Conservation (phyloP, 2,329 filamentous ascomycete genomes). For the Teratosphaeria nubilosa region DNA sequence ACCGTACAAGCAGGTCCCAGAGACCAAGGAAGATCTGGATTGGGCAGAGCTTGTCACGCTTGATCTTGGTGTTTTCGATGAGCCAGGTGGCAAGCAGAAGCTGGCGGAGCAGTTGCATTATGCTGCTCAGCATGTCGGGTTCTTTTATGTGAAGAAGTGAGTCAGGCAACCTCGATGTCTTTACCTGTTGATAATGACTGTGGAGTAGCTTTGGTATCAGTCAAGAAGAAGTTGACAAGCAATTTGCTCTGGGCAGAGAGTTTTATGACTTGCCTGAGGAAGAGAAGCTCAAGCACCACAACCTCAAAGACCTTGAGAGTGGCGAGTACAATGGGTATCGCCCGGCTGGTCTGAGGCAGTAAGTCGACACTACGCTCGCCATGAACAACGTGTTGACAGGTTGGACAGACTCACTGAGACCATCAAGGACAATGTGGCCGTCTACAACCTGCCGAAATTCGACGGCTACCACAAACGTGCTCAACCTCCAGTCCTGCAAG, state of each 20-base stretch:
- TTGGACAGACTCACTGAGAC: background rate
- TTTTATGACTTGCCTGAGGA: slow-evolving; percentile 48
- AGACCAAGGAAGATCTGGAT: slow-evolving; percentile 22
- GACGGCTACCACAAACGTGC: slow-evolving; percentile 14
- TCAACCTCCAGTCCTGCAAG: slow-evolving; percentile 28
- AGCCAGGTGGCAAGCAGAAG: slow-evolving; percentile 44
- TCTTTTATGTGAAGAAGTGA: slow-evolving; percentile 16
- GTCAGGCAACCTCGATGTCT: background rate
- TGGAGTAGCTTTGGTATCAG: slow-evolving; percentile 47
- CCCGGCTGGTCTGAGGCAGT: slow-evolving; percentile 5
- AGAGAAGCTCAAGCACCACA: slow-evolving; percentile 49
- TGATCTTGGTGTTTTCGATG: slow-evolving; percentile 45
- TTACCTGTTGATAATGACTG: background rate
- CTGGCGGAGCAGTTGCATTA: slow-evolving; percentile 47
- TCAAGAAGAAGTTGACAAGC: slow-evolving; percentile 49
- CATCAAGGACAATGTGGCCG: slow-evolving; percentile 17
- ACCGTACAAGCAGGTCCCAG: slow-evolving; percentile 19
- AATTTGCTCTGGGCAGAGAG: slow-evolving; percentile 51
- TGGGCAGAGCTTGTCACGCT: slow-evolving; percentile 51
- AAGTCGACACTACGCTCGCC: slow-evolving; percentile 6
- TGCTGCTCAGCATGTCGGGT: slow-evolving; percentile 30
- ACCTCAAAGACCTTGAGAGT: slow-evolving; percentile 15
- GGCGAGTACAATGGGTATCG: slow-evolving; percentile 25
- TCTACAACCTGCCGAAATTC: slow-evolving; percentile 37
- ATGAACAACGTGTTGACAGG: slow-evolving; percentile 36